Evolutionary conservation across 1,139 yeast genomes (phyloP), one percentile per base, ranked within the genome.

Genomic region (Yamadazyma taylorii): DNA sequence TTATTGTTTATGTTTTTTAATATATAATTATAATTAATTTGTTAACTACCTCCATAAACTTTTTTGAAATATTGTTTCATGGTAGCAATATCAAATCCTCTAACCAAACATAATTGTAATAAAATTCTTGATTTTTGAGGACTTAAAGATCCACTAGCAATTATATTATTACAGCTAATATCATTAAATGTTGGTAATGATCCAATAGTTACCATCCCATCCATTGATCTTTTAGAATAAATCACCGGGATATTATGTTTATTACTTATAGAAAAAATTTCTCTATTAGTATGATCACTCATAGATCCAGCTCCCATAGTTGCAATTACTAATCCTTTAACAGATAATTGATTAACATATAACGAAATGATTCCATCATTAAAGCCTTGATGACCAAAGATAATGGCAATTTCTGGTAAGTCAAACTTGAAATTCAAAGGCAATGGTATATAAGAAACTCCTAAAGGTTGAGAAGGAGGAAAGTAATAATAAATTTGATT

Each of bases 221-320:
- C 86, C 74, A 78, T 78, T 3, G 86, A 73, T 51, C 88, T 68
- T 51, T 81, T 80, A 24, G 85, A 78, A 52, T 78, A 81, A 2
- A 81, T 68, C 2, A 81, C 68, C 1, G 88, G 87, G 27, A 78
- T 62, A 13, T 60, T 50, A 32, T 64, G 52, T 21, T 58, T 51
- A 12, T 55, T 45, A 45, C 67, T 61, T 22, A 69, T 50, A 30
- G 61, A 58, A 32, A 61, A 55, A 32, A 74, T 43, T 13, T 59
- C 60, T 32, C 66, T 62, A 47, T 77, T 78, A 2, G 83, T 76
- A 12, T 53, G 57, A 11, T 71, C 75, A 19, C 79, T 68, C 61
- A 81, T 60, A 2, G 85, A 77, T 0, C 88, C 88, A 0, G 87
- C 85, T 25, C 88, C 88, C 75, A 81, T 76, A 3, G 85, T 78